Evolutionary conservation across 2,329 filamentous ascomycete species (phyloP), one percentile per base, ranked within the genome.

Genomic region (Achaetomium macrosporum): DNA sequence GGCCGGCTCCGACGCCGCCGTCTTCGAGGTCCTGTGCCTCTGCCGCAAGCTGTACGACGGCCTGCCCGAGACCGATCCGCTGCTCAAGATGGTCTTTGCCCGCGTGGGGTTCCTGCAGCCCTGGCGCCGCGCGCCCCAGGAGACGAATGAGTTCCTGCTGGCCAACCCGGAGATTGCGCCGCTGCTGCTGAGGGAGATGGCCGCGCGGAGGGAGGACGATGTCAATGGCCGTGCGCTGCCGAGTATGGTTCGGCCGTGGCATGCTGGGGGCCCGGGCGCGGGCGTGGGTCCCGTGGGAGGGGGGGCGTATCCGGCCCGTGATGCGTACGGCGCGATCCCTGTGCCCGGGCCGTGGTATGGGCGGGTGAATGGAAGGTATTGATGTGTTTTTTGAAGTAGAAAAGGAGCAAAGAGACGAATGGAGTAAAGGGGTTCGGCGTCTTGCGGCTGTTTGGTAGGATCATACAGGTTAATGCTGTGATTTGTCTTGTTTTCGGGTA

Each of bases 51-150:
- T 78, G 11, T 70, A 71, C 58, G 62, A 66, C 45, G 73, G 71
- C 7, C 67, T 77, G n/a, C 69, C 71, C 35, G 68, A 71, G 52
- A 63, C 64, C 10, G 74, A 78, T 51, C 60, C 63, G 0, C 60
- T 77, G 39, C 65, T 77, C 45, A 73, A 69, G 55, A 77, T 77
- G 71, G 62, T 78, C 12, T 72, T 76, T 57, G 74, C 75, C 8
- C 66, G 75, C 35, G 69, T 76, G 6, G 75, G 74, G 2, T 77
- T 76, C 56, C 62, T 78, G 33, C 72, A 76, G 61, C 68, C 73
- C n/a, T 77, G 72, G 72, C 68, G 71, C 54, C 65, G 65, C 15
- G 61, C 62, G 15, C 72, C 69, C 3, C 64, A 69, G 35, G 70
- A 72, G 53, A 76, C 73, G 11, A 63, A 66, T 30, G 64, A 64